These are phyloP conservation scores for Suillus spraguei DNA, from an alignment of 768 basidiomycete genomes.

Conservation along the genomic window DNA sequence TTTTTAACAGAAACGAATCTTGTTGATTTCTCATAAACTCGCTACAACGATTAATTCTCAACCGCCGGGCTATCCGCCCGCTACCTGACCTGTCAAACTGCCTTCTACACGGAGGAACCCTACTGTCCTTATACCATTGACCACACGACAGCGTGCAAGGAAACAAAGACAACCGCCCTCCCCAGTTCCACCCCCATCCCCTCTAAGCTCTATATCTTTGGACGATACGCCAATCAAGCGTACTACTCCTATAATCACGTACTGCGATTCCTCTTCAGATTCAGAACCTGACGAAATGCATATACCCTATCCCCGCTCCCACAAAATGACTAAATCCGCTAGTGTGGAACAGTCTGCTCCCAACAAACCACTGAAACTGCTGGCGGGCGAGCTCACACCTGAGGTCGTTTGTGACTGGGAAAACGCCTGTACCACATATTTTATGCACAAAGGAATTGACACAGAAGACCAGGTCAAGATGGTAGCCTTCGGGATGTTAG, in stretches of 20 bases:
- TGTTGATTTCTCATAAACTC: not conserved
- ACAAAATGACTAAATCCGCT: not conserved
- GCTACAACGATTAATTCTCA: not conserved
- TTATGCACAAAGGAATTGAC: too few relatives aligned
- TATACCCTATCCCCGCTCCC: accelerated
- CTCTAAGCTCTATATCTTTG: not conserved
- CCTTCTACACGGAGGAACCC: not conserved
- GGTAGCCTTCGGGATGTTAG: too few relatives aligned
- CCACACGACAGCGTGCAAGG: not conserved
- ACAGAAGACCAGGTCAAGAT: too few relatives aligned
- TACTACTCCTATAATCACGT: accelerated
- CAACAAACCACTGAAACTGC: not conserved
- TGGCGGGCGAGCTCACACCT: too few relatives aligned
- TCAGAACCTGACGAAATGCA: not conserved
- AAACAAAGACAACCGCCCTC: not conserved
- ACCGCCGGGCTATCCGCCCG: not conserved
- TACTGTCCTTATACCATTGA: accelerated
- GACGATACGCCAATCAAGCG: accelerated
- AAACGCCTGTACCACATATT: too few relatives aligned
- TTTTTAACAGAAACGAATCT: not conserved
- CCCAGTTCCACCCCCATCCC: not conserved
- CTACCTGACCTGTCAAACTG: not conserved
- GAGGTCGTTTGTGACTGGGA: too few relatives aligned
- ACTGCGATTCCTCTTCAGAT: not conserved
- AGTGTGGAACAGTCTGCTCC: accelerated